A percentile compares a stretch with the other conserved stretches of the same genome.
Conservation (phyloP, 2,329 filamentous ascomycete genomes). For the Xylaria sp. region DNA sequence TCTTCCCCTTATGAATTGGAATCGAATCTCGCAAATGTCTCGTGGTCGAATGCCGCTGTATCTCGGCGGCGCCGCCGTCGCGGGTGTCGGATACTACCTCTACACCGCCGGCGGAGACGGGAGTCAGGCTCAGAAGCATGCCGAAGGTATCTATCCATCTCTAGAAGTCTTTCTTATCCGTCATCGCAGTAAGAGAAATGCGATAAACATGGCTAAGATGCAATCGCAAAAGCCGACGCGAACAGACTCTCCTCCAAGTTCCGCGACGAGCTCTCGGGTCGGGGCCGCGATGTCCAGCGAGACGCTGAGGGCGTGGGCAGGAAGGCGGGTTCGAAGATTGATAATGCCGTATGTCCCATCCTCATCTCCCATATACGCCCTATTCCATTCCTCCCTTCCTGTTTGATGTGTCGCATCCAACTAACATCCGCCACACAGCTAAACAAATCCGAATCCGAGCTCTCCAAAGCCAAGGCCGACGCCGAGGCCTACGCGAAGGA, state of each 20-base stretch:
- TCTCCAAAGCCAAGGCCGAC: conserved; percentile 56
- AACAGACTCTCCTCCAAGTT: conserved; percentile 62
- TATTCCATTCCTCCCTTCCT: too few species aligned
- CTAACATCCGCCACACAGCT: conserved; percentile 38
- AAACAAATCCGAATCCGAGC: conserved; percentile 57
- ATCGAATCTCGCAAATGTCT: conserved; percentile 8
- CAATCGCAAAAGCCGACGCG: conserved; percentile 60
- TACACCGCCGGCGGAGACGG: conserved; percentile 79
- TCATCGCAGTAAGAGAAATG: neutral
- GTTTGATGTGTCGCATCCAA: too few species aligned
- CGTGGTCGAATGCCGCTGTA: conserved; percentile 30
- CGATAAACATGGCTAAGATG: neutral
- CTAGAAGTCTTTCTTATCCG: neutral
- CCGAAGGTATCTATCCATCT: conserved; percentile 58
- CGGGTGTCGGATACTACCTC: conserved; percentile 80
- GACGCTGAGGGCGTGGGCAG: conserved; percentile 57
- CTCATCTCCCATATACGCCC: neutral
- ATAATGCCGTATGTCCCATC: conserved; percentile 56
- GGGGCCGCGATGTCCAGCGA: conserved; percentile 57
- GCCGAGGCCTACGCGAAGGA: conserved; percentile 57
- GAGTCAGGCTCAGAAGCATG: conserved; percentile 77
- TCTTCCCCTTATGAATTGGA: neutral
- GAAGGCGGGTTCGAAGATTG: conserved; percentile 60
- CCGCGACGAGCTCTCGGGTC: conserved; percentile 60
- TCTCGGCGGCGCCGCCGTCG: conserved; percentile 57